A percentile compares a stretch with the other conserved stretches of the same genome.
These are phyloP conservation scores for Kokia cookei DNA, from an alignment of 441 rosid genomes.

Conservation along the genomic window DNA sequence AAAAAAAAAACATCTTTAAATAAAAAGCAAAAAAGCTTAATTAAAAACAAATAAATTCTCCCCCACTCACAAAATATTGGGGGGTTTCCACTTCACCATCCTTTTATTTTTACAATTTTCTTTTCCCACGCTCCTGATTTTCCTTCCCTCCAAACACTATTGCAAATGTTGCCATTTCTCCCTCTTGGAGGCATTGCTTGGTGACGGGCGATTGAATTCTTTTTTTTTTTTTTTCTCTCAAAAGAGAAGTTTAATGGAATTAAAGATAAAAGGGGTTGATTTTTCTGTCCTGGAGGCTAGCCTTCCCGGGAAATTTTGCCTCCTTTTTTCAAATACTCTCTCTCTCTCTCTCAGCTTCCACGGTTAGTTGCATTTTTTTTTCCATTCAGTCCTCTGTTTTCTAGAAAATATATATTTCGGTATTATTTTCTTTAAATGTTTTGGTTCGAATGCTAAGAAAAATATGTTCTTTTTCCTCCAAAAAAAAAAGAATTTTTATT, in stretches of 20 bases:
- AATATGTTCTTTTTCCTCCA: too few species aligned
- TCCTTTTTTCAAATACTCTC: neutral
- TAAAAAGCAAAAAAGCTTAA: neutral
- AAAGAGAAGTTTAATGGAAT: neutral
- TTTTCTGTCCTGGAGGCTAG: neutral
- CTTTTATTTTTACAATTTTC: too few species aligned
- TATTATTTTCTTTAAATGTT: neutral
- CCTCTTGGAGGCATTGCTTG: neutral
- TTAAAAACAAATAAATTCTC: neutral
- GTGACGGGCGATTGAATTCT: neutral
- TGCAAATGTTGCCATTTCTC: neutral
- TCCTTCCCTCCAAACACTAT: conserved; percentile 29
- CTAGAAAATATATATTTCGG: neutral
- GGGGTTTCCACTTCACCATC: conserved; percentile 22
- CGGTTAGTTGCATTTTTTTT: conserved; percentile 4
- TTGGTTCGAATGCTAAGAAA: neutral
- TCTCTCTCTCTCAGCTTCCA: neutral
- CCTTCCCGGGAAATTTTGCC: conserved; percentile 24
- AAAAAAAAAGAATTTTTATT: neutral
- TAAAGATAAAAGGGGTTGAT: neutral
- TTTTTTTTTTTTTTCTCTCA: neutral
- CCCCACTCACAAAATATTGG: neutral
- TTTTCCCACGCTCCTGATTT: neutral
- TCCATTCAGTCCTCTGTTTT: neutral
- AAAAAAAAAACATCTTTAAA: neutral